Base-by-base conservation (phyloP, 176 grass and related monocot genomes). In the Phragmites australis region DNA sequence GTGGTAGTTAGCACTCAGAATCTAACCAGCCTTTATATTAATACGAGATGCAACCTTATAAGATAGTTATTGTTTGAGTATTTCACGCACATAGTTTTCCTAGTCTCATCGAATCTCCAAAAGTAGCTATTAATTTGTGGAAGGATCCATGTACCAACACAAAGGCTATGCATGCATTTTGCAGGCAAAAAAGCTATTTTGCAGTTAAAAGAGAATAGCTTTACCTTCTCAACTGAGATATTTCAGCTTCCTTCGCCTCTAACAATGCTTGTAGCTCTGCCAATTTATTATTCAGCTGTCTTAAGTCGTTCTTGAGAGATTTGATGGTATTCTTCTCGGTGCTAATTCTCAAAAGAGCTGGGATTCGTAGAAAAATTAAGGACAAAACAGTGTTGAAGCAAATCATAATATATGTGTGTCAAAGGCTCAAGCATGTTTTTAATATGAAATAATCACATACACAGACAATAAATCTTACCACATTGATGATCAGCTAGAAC, bases 281-380 rank as follows among this genome's bases (percentile, higher is more conserved):
- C 74, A 97, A 85, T 74, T 90, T 97, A 84, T 87, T 84, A 83
- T 97, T 94, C 45, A 97, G 79, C 45, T 97, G 95, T 59, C 94
- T 97, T 89, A 94, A 91, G 65, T 92, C 95, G 56, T 85, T 88
- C 81, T 97, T 94, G 74, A 97, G 83, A 69, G 63, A 69, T 82
- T 93, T 97, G 70, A 97, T 93, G 19, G 88, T 89, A 81, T 87
- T 94, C 74, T 93, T 94, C 78, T 94, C 95, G 40, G 85, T 94
- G 77, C 95, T 97, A 67, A 97, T 93, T 85, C 92, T 97, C 67
- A 97, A 72, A 72, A 97, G 78, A 49, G 87, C 83, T 84, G 95
- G 95, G 72, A 87, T 87, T 69, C 95, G 88, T 97, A 66, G 45
- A 72, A 71, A 57, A 14, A 52, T 97, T 89, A 97, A 97, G 92